These are phyloP conservation scores for Alloteropsis angusta DNA, from an alignment of 202 grass and related monocot genomes.

Conservation along the genomic window DNA sequence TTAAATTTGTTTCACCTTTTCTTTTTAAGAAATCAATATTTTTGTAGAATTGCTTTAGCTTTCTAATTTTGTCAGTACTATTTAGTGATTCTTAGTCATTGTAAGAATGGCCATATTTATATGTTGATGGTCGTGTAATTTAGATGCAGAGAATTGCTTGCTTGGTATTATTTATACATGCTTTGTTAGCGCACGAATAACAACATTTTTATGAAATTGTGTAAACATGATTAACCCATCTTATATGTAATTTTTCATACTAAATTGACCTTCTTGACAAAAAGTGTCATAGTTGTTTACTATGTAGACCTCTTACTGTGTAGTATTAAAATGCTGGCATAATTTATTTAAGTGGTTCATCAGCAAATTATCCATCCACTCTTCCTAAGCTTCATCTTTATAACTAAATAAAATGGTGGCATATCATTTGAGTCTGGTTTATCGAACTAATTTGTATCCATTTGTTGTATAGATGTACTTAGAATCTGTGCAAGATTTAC, in stretches of 20 bases:
- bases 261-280: neutral
- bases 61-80: neutral
- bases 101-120: neutral
- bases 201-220: neutral
- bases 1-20: neutral
- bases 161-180: neutral
- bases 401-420: neutral
- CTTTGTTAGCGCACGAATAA: neutral
- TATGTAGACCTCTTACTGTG: neutral
- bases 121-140: neutral
- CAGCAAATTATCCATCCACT: neutral
- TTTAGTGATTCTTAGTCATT: neutral
- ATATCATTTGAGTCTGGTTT: neutral
- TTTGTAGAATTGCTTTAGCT: neutral
- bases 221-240: neutral
- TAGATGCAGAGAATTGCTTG: neutral
- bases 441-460: constrained; percentile 26
- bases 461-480: constrained; percentile 71
- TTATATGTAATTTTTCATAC: neutral
- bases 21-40: neutral
- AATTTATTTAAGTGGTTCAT: neutral
- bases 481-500: constrained; percentile 89
- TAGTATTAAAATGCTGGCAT: neutral
- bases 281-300: neutral
- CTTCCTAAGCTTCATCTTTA: neutral